phyloP scores from a whole-genome alignment of 768 basidiomycete genomes.

The Termitomyces titanicus region DNA sequence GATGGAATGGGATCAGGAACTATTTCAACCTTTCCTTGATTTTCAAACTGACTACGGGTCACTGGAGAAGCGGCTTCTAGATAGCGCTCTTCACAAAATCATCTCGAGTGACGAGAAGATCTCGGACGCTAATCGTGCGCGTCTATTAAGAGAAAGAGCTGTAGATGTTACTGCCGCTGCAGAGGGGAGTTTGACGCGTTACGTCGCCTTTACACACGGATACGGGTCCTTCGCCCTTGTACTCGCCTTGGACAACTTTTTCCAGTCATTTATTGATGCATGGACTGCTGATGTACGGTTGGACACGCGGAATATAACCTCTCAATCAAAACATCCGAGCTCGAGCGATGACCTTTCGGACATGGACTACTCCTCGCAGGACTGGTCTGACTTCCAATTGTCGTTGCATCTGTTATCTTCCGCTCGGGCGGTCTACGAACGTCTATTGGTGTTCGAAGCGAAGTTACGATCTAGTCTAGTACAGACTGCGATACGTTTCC shows the following conservation, averaged over 20 bases:
- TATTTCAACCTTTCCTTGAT: constrained; percentile 94
- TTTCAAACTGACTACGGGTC: constrained; percentile 81
- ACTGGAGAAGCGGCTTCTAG: constrained; percentile 71
- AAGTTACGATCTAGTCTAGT: constrained; percentile 58
- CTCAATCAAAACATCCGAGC: constrained; percentile 20
- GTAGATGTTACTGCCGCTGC: constrained; percentile 72
- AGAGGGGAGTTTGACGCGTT: constrained; percentile 77
- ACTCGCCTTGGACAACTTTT: constrained; percentile 65
- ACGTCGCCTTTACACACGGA: constrained; percentile 82
- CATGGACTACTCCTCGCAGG: constrained; percentile 83
- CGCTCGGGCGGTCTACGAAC: constrained; percentile 68
- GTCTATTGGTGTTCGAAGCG: constrained; percentile 63
- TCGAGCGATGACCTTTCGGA: constrained; percentile 68
- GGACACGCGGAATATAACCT: constrained; percentile 28
- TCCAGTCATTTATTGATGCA: constrained; percentile 66
- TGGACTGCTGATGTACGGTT: constrained; percentile 53
- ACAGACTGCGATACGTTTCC: constrained; percentile 59
- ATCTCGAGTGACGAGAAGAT: constrained; percentile 38
- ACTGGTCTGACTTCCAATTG: constrained; percentile 85
- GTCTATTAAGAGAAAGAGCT: constrained; percentile 70
- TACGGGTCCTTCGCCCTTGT: constrained; percentile 78
- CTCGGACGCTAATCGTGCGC: constrained; percentile 45
- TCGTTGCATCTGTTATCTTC: constrained; percentile 82
- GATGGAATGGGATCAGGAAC: constrained; percentile 83
- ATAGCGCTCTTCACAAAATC: constrained; percentile 50